Conservation (phyloP, 2,329 filamentous ascomycete genomes). For the Coniella vitis region DNA sequence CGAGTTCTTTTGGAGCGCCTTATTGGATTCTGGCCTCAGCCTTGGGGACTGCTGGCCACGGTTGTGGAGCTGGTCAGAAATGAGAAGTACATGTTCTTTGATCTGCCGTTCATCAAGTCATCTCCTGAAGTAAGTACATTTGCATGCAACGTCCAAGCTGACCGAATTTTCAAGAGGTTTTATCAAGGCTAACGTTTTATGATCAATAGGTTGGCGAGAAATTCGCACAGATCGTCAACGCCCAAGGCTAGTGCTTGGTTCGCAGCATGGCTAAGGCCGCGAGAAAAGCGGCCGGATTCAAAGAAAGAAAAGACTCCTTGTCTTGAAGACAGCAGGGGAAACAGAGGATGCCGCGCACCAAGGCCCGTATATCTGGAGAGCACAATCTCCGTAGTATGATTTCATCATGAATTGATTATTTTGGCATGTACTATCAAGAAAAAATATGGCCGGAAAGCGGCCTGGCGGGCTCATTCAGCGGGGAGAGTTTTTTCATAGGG, state of each 20-base stretch:
- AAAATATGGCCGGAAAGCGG: too few species aligned
- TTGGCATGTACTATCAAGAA: too few species aligned
- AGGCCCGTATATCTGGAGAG: neutral
- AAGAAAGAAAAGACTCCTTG: neutral
- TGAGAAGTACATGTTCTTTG: constrained; percentile 84
- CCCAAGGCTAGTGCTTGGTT: neutral
- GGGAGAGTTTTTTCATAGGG: neutral
- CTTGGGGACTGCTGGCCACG: constrained; percentile 89
- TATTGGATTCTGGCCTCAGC: constrained; percentile 83
- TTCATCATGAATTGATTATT: too few species aligned
- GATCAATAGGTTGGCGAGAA: neutral
- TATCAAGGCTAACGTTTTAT: neutral
- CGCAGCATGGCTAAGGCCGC: neutral
- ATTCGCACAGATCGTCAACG: neutral
- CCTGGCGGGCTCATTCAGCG: too few species aligned
- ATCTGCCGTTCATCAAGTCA: constrained; percentile 84
- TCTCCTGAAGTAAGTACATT: constrained; percentile 67
- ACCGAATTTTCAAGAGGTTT: neutral
- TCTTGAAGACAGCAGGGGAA: neutral
- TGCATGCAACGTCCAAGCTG: neutral
- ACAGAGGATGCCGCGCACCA: neutral
- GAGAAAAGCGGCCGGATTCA: too few species aligned
- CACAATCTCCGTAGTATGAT: too few species aligned
- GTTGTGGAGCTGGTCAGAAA: constrained; percentile 88
- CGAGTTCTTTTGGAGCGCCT: constrained; percentile 83